These are phyloP conservation scores for Plectosphaerella sp. DNA, from an alignment of 2,329 filamentous ascomycete species.

Conservation along the genomic window DNA sequence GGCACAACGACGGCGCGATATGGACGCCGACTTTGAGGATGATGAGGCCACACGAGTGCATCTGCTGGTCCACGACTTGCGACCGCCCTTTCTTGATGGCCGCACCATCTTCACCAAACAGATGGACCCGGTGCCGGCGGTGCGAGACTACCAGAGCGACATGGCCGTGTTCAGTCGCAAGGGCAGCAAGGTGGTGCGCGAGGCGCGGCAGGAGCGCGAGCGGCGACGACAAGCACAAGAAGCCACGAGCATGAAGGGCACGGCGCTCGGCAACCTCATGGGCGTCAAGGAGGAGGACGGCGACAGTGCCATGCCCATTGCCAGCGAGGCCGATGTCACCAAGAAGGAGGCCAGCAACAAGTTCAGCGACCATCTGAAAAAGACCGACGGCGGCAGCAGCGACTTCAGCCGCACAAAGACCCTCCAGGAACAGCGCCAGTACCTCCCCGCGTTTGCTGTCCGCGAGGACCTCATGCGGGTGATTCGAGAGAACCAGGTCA, in stretches of 20 bases:
- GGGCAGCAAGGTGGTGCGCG: conserved; percentile 87
- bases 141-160: conserved; percentile 91
- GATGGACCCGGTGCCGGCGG: conserved; percentile 87
- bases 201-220: conserved; percentile 87
- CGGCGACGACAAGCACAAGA: conserved; percentile 92
- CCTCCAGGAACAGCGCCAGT: conserved; percentile 86
- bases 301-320: conserved; percentile 78
- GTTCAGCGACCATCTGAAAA: conserved; percentile 88
- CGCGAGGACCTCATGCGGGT: conserved; percentile 88
- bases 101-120: conserved; percentile 97
- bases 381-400: conserved; percentile 74
- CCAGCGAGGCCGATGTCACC: conserved; percentile 63
- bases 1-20: conserved; percentile 73
- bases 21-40: conserved; percentile 82
- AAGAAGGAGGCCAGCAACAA: conserved; percentile 59
- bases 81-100: conserved; percentile 91
- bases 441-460: conserved; percentile 90
- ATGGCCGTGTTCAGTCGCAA: conserved; percentile 98
- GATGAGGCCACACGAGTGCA: conserved; percentile 87
- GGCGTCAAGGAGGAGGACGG: conserved; percentile 90
- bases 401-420: conserved; percentile 92
- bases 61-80: conserved; percentile 86
- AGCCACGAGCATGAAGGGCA: conserved; percentile 88
- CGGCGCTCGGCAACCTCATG: conserved; percentile 89
- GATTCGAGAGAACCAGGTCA: conserved; percentile 93